Evolutionary conservation across 2,329 filamentous ascomycete species (phyloP), one percentile per base, ranked within the genome.

Genomic region (Diaporthe nobilis): DNA sequence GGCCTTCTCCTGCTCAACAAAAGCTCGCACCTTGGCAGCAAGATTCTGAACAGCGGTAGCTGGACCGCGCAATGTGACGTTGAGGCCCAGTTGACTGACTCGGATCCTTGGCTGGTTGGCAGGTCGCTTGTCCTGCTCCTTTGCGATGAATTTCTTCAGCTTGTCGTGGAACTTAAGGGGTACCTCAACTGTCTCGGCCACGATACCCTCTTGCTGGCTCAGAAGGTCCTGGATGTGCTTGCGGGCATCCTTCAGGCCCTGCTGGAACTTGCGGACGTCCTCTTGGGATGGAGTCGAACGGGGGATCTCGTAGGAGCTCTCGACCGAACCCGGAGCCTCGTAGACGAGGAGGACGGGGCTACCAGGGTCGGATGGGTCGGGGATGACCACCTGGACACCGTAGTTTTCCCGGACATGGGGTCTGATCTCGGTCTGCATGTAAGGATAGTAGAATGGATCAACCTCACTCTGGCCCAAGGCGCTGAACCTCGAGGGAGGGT

Each of bases 1-100:
- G 83, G 95, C 91, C 86, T 96, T 94, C 85, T 98, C 95, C 82
- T 97, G 94, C 82, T 94, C 92, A 31, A 98, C 88, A 81, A 98
- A 98, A 9, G 91, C 91, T 75, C 90, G 85, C 72, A 98, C 91
- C 87, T 96, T 97, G 49, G 89, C 85, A 42, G 91, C 89, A 53
- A 98, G 89, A 2, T 91, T 90, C 71, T 94, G 90, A 4, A 98
- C 95, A 31, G 91, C 90, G 25, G 91, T 90, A 63, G 90, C 86
- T 31, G 95, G 96, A 31, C 96, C 96, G 76, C 94, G 93, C 76
- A 98, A 90, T 60, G 91, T 93, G 76, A 96, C 89, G 3, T 88
- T 89, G 1, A 90, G 90, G 79, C 91, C 90, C 71, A 88, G 84
- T 79, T 89, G 90, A 72, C 87, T 89, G 68, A 93, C 91, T 25